Conservation (phyloP, 2,329 filamentous ascomycete genomes). For the Arthrobotrys pseudoclavata region DNA sequence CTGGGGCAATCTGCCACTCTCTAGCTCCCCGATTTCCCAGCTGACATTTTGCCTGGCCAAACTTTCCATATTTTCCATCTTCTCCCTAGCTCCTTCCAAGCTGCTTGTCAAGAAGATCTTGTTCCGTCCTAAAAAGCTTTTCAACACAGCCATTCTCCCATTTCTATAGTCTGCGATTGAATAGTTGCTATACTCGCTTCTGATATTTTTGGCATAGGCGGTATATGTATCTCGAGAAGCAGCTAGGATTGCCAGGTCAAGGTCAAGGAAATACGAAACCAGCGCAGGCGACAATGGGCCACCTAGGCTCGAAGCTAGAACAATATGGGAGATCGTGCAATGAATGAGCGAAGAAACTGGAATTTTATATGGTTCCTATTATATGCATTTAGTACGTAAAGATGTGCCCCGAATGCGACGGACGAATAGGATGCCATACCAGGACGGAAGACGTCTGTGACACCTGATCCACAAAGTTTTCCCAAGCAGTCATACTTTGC, state of each 20-base stretch:
- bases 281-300: background rate
- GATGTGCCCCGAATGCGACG: background rate
- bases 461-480: slow-evolving; percentile 42
- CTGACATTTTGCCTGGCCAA: slow-evolving; percentile 37
- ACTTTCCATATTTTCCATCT: slow-evolving; percentile 35
- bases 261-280: slow-evolving; percentile 49
- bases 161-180: slow-evolving; percentile 38
- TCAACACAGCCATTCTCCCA: slow-evolving; percentile 29
- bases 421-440: slow-evolving; percentile 29
- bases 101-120: slow-evolving; percentile 33
- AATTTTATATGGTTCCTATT: slow-evolving; percentile 36
- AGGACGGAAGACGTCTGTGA: slow-evolving; percentile 18
- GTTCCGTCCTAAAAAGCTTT: slow-evolving; percentile 33
- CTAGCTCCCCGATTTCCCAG: slow-evolving; percentile 47
- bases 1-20: slow-evolving; percentile 40
- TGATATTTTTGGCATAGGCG: slow-evolving; percentile 42
- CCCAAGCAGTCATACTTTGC: slow-evolving; percentile 53
- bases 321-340: slow-evolving; percentile 46
- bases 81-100: background rate
- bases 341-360: slow-evolving; percentile 42
- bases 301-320: background rate
- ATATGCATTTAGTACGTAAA: background rate
- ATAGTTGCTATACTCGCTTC: slow-evolving; percentile 44
- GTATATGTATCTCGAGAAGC: slow-evolving; percentile 25
- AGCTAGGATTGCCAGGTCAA: slow-evolving; percentile 53